phyloP scores from a whole-genome alignment of 2,329 filamentous ascomycete genomes.

The Colletotrichum lentis region DNA sequence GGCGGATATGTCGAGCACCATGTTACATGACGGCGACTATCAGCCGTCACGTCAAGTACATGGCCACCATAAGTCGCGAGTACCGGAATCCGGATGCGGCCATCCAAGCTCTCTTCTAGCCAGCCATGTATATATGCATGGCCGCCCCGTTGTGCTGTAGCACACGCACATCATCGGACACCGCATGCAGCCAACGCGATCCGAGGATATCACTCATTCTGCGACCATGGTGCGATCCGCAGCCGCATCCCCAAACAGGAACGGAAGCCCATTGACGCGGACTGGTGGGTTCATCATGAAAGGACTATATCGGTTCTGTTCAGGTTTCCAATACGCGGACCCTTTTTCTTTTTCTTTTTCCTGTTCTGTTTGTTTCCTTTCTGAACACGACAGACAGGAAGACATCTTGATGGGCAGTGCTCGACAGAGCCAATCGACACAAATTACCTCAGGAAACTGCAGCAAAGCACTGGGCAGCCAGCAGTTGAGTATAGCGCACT shows the following conservation, averaged over 20 bases:
- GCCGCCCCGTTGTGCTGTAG: slow-evolving; percentile 1
- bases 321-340: no score
- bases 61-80: background rate
- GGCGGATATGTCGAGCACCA: slow-evolving; percentile 1
- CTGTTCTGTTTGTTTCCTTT: no score
- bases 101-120: background rate
- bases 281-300: background rate
- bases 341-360: background rate
- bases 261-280: no score
- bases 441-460: no score
- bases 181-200: slow-evolving; percentile 2
- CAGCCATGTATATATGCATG: background rate
- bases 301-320: background rate
- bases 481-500: background rate
- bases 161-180: background rate
- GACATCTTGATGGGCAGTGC: background rate
- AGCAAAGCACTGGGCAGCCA: background rate
- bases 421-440: background rate
- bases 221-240: background rate
- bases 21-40: background rate
- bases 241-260: background rate
- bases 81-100: slow-evolving; percentile 6
- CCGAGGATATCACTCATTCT: background rate
- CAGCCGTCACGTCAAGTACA: background rate
- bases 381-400: no score